Base-by-base conservation (phyloP, 75 land plant species). In the Sequoia sempervirens region DNA sequence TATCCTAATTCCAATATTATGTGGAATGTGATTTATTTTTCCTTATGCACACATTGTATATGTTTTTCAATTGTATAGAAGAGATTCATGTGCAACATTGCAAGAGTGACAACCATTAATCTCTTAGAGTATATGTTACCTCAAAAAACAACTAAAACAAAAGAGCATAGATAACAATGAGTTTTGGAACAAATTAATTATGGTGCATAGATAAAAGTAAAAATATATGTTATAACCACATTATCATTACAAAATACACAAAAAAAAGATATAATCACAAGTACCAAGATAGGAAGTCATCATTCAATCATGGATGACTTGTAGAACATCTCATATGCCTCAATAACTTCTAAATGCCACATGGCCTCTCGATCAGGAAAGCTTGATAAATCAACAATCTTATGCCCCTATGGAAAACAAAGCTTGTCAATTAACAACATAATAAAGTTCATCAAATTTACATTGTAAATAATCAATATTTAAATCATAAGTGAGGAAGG, bases 341-440 rank as follows among this genome's bases (percentile, higher is more conserved):
- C 97, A 38, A 93, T 88, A 47, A 97, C 97, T 89, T 97, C 99
- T 75, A 97, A 86, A 81, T 93, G 82, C 99, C 99, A 97, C 90
- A 95, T 90, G 58, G 96, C 89, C 79, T 97, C 99, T 46, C 97
- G 84, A 75, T 97, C 88, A 26, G 99, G 97, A 79, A 54, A 87
- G 23, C 88, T 56, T 23, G 99, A 95, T 58, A 97, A 87, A 83
- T 95, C 97, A 76, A 97, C 97, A 75, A 94, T 92, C 82, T 97
- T 97, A 83, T 97, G 97, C 81, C 94, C 98, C 98, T 96, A 90
- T 26, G 74, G 28, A 47, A 4, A 53, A 83, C 52, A 80, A 56
- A 46, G 40, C 3, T 58, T 3, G 1, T 17, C 72, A 41, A 74
- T 53, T 45, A 54, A 83, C 15, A 83, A 69, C 32, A 23, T 2